phyloP scores from a whole-genome alignment of 1,139 yeast genomes.

The Debaryomyces subglobosus region DNA sequence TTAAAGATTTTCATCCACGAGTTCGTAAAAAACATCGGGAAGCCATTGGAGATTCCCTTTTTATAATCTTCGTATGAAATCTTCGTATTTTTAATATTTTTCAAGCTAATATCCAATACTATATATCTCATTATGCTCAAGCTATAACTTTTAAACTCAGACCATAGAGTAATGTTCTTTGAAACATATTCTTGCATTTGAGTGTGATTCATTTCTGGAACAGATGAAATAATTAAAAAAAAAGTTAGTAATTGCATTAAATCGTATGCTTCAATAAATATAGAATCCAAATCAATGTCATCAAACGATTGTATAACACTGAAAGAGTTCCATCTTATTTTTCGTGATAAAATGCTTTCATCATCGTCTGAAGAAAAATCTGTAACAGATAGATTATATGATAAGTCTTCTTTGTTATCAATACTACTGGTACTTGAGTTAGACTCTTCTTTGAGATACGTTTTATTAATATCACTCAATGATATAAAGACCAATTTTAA shows the following conservation, averaged over 20 bases:
- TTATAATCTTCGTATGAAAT: constrained; percentile 41
- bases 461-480: constrained; percentile 12
- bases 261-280: constrained; percentile 36
- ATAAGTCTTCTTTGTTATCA: not conserved
- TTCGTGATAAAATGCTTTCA: constrained; percentile 15
- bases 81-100: constrained; percentile 20
- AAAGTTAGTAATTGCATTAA: constrained; percentile 47
- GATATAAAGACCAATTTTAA: constrained; percentile 31
- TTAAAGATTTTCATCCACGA: constrained; percentile 40
- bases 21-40: constrained; percentile 42
- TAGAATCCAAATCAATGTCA: constrained; percentile 30
- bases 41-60: constrained; percentile 27
- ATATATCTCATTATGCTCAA: constrained; percentile 48
- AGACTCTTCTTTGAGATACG: not conserved
- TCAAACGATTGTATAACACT: constrained; percentile 24
- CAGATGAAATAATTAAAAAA: constrained; percentile 34
- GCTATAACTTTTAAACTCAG: constrained; percentile 35
- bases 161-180: constrained; percentile 30
- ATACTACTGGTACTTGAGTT: not conserved
- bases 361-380: constrained; percentile 15
- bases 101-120: constrained; percentile 29
- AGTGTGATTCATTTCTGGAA: constrained; percentile 29
- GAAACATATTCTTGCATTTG: constrained; percentile 18
- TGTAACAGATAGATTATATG: constrained; percentile 6
- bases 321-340: constrained; percentile 29